Conservation (phyloP, 2,329 filamentous ascomycete genomes). For the Fonsecaea multimorphosa region DNA sequence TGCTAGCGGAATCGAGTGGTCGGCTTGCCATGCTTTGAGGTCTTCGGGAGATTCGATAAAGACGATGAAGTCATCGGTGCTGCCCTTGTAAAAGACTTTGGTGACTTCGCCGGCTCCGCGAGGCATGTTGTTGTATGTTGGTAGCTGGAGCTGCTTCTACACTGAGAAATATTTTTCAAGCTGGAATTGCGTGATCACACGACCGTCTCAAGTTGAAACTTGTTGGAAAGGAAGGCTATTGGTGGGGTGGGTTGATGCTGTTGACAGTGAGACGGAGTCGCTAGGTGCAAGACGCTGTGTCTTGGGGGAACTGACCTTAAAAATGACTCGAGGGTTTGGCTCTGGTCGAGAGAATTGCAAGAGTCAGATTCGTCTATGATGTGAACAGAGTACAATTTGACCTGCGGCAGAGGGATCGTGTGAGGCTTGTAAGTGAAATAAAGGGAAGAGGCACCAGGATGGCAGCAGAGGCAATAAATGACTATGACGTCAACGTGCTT, state of each 20-base stretch:
- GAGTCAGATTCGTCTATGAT: neutral
- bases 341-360: neutral
- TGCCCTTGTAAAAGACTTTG: constrained; percentile 88
- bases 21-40: constrained; percentile 80
- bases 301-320: neutral
- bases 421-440: constrained; percentile 4
- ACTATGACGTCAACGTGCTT: constrained; percentile 17
- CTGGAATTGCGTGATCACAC: constrained; percentile 11
- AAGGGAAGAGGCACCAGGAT: constrained; percentile 11
- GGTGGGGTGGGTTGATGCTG: neutral
- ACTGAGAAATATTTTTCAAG: neutral
- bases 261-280: neutral
- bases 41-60: constrained; percentile 66
- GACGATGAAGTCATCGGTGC: constrained; percentile 71
- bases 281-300: neutral
- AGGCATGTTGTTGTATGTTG: constrained; percentile 60
- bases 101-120: constrained; percentile 72
- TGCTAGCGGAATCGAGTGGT: constrained; percentile 74
- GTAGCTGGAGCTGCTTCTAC: neutral
- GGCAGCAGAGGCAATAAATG: neutral
- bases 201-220: constrained; percentile 1
- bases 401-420: constrained; percentile 5
- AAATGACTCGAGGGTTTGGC: neutral
- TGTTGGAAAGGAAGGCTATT: neutral
- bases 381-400: constrained; percentile 3